These are phyloP conservation scores for Ophiostoma sp. DNA, from an alignment of 2,329 filamentous ascomycete genomes.

Conservation along the genomic window DNA sequence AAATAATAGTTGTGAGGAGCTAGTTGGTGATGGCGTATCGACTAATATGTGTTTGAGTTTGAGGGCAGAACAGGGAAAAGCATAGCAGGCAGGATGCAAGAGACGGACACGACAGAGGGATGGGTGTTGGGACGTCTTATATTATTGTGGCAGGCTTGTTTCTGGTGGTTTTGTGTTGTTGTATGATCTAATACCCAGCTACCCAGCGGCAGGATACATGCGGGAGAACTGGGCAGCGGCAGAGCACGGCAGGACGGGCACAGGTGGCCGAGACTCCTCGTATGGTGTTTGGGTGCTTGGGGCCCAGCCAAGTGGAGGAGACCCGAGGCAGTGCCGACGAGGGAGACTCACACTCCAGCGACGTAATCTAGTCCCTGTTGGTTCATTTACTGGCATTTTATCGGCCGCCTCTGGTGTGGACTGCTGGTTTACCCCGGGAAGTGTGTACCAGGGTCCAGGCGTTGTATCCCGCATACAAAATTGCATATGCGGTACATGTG, in stretches of 20 bases:
- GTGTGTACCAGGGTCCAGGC: not conserved
- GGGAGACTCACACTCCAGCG: not conserved
- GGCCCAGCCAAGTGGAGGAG: not conserved
- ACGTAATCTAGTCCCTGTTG: slow-evolving; percentile 1
- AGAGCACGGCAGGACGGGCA: slow-evolving; percentile 3
- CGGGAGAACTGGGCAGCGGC: slow-evolving; percentile 1
- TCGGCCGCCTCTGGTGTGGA: not conserved
- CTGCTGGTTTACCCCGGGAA: slow-evolving; percentile 2
- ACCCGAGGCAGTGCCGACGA: slow-evolving; percentile 4
- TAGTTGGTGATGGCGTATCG: too few relatives aligned
- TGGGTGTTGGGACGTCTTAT: not conserved
- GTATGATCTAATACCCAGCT: not conserved
- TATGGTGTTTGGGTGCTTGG: not conserved
- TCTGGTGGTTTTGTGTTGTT: not conserved
- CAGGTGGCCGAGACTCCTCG: too few relatives aligned
- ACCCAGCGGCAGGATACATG: not conserved
- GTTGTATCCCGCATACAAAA: not conserved
- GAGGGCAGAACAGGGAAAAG: too few relatives aligned
- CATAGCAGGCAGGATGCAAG: too few relatives aligned
- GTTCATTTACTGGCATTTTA: too few relatives aligned
- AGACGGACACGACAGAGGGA: too few relatives aligned
- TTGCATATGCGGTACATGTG: not conserved
- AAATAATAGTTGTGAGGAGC: too few relatives aligned
- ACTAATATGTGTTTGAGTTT: too few relatives aligned
- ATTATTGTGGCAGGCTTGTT: not conserved